Conservation (phyloP, 768 basidiomycete species). For the Lentinula lateritia region DNA sequence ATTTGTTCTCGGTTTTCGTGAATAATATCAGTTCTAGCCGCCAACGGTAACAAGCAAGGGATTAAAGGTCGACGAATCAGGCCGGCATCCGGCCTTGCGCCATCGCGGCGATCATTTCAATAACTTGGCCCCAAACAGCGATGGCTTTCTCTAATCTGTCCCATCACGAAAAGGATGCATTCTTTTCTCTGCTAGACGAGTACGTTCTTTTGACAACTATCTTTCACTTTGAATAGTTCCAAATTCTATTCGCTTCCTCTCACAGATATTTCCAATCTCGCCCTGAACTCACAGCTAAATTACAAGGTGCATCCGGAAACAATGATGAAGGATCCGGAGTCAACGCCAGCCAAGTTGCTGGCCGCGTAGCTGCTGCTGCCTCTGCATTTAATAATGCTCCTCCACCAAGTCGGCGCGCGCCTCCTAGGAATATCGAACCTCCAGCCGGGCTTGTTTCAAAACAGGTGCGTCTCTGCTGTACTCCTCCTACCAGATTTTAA, state of each 20-base stretch:
- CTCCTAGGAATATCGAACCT: not conserved
- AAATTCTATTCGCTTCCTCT: not conserved
- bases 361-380: slow-evolving; percentile 1
- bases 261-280: slow-evolving; percentile 69
- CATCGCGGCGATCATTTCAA: not conserved
- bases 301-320: slow-evolving; percentile 7
- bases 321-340: slow-evolving; percentile 12
- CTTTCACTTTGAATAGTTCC: not conserved
- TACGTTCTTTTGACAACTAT: slow-evolving; percentile 26
- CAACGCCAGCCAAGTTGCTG: slow-evolving; percentile 21
- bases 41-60: no score
- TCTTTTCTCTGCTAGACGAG: slow-evolving; percentile 80
- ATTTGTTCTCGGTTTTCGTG: no score
- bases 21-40: no score
- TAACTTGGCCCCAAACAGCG: not conserved
- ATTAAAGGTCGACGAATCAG: no score
- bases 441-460: slow-evolving; percentile 4
- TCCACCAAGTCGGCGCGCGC: slow-evolving; percentile 1
- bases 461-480: slow-evolving; percentile 4
- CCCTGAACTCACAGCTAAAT: slow-evolving; percentile 51
- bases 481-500: not conserved
- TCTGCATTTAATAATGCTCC: slow-evolving; percentile 6
- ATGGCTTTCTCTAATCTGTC: slow-evolving; percentile 75
- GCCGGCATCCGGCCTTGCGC: no score
- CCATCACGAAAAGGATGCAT: slow-evolving; percentile 69